These are phyloP conservation scores for Dispira simplex DNA, from an alignment of 192 early-diverging fungal genomes.

Conservation along the genomic window DNA sequence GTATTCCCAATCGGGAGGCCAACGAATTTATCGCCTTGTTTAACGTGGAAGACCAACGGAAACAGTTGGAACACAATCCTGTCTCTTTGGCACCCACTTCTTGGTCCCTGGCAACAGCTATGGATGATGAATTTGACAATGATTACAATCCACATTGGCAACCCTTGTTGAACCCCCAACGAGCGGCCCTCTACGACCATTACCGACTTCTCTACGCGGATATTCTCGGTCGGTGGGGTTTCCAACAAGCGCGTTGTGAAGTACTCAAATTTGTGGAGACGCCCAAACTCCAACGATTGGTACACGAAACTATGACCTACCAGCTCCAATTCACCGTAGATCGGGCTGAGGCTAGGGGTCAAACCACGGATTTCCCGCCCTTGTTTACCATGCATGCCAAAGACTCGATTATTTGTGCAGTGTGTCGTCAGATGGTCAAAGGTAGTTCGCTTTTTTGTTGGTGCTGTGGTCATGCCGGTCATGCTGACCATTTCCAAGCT, in stretches of 20 bases:
- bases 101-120: neutral
- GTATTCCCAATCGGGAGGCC: neutral
- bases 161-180: constrained; percentile 1
- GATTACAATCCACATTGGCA: constrained; percentile 9
- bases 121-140: constrained; percentile 5
- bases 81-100: neutral
- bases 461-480: neutral
- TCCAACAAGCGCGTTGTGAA: constrained; percentile 5
- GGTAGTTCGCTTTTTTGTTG: constrained; percentile 5
- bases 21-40: neutral
- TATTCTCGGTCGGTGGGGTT: constrained; percentile 1
- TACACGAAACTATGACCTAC: neutral
- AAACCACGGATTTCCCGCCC: neutral
- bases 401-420: neutral
- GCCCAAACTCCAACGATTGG: neutral
- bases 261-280: constrained; percentile 1
- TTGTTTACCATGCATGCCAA: neutral
- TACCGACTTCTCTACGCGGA: constrained; percentile 4
- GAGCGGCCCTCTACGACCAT: neutral
- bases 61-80: neutral
- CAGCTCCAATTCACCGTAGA: neutral
- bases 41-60: neutral
- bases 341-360: neutral
- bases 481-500: neutral
- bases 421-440: constrained; percentile 7